These are phyloP conservation scores for Parastagonospora avenae DNA, from an alignment of 2,329 filamentous ascomycete genomes.

Conservation along the genomic window DNA sequence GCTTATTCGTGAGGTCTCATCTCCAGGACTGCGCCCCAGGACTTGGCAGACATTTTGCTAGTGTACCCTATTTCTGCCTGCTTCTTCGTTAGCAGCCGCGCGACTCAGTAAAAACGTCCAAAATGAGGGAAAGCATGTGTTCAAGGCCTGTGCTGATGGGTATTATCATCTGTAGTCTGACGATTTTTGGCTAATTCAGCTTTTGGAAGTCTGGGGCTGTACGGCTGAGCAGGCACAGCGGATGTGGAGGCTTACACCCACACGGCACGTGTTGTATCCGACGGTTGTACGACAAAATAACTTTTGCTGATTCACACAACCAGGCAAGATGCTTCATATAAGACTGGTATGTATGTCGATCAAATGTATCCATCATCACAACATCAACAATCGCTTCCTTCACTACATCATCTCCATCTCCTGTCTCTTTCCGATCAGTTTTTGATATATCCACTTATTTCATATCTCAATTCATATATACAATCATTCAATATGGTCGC, in stretches of 20 bases:
- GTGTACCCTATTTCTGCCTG: slow-evolving; percentile 10
- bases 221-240: slow-evolving; percentile 1
- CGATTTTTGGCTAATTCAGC: not conserved
- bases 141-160: not conserved
- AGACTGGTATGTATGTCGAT: slow-evolving; percentile 1
- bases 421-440: slow-evolving; percentile 14
- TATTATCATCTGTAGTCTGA: not conserved
- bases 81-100: slow-evolving; percentile 3
- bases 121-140: not conserved
- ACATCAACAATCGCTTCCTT: slow-evolving; percentile 9
- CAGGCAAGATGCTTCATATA: not conserved
- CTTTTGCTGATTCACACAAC: slow-evolving; percentile 3
- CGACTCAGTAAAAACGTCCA: not conserved
- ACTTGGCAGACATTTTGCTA: not conserved
- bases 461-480: slow-evolving; percentile 11
- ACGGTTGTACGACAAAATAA: slow-evolving; percentile 12
- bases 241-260: slow-evolving; percentile 9
- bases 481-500: slow-evolving; percentile 31
- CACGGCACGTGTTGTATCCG: slow-evolving; percentile 11
- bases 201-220: slow-evolving; percentile 6
- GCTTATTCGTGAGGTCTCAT: slow-evolving; percentile 3
- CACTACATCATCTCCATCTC: slow-evolving; percentile 8
- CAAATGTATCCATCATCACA: slow-evolving; percentile 21
- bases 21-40: slow-evolving; percentile 7
- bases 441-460: slow-evolving; percentile 1